phyloP scores from a whole-genome alignment of 2,329 filamentous ascomycete genomes.

The Neospermospora avenae region DNA sequence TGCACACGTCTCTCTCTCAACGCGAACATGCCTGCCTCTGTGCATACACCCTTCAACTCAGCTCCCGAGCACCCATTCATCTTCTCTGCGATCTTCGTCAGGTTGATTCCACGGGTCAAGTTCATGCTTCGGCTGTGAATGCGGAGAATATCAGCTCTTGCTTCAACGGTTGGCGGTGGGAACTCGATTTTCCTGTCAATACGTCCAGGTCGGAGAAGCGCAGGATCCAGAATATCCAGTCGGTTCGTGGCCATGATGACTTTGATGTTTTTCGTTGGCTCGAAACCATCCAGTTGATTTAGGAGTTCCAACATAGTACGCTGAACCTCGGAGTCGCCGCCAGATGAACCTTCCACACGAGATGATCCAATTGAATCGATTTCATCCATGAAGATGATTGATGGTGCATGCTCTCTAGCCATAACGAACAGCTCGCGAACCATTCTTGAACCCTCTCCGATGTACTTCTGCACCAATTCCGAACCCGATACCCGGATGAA shows the following conservation, averaged over 20 bases:
- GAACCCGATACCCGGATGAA: slow-evolving; percentile 97
- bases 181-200: slow-evolving; percentile 99
- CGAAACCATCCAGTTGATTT: slow-evolving; percentile 97
- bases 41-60: slow-evolving; percentile 97
- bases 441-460: slow-evolving; percentile 97
- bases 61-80: slow-evolving; percentile 99
- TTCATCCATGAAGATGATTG: slow-evolving; percentile 99
- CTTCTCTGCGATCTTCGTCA: slow-evolving; percentile 98
- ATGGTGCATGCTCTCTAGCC: slow-evolving; percentile 95
- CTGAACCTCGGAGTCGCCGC: slow-evolving; percentile 96
- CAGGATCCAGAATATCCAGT: slow-evolving; percentile 94
- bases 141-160: slow-evolving; percentile 92
- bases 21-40: slow-evolving; percentile 97
- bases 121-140: slow-evolving; percentile 99
- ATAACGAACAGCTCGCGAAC: slow-evolving; percentile 98
- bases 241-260: slow-evolving; percentile 99
- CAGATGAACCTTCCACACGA: slow-evolving; percentile 90
- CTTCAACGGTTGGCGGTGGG: slow-evolving; percentile 92
- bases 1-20: slow-evolving; percentile 93
- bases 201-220: slow-evolving; percentile 88
- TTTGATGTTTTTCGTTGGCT: slow-evolving; percentile 99
- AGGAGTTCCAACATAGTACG: slow-evolving; percentile 97
- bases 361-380: slow-evolving; percentile 98
- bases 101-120: slow-evolving; percentile 91
- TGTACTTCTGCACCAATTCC: slow-evolving; percentile 98